A percentile compares a stretch with the other conserved stretches of the same genome.
phyloP scores from a whole-genome alignment of 2,329 filamentous ascomycete species.

The Curvularia eragrostidis region DNA sequence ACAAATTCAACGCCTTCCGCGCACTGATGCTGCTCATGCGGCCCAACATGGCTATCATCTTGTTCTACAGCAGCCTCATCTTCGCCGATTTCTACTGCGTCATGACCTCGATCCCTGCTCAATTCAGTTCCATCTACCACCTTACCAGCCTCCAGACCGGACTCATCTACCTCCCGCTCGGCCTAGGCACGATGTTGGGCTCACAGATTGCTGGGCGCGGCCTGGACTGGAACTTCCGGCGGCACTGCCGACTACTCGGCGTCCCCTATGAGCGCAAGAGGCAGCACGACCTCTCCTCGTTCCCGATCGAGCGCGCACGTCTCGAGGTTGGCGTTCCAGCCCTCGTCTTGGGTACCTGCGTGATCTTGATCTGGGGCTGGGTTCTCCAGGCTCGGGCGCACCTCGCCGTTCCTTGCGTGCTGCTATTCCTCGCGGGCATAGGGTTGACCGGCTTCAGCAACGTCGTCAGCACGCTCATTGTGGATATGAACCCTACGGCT shows the following conservation, averaged over 20 bases:
- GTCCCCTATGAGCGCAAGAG: neutral
- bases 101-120: neutral
- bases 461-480: neutral
- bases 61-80: constrained; percentile 1
- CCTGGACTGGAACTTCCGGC: constrained; percentile 5
- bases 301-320: neutral
- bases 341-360: neutral
- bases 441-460: neutral
- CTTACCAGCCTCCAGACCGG: neutral
- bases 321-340: neutral
- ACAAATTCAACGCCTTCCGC: neutral
- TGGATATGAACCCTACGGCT: neutral
- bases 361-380: constrained; percentile 1
- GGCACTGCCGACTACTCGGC: neutral
- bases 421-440: neutral
- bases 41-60: neutral
- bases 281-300: neutral
- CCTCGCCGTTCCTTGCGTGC: neutral
- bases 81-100: constrained; percentile 4
- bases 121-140: neutral
- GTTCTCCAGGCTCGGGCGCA: neutral
- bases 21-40: neutral
- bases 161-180: constrained; percentile 1
- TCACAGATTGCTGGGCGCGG: neutral
- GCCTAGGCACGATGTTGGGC: neutral